Conservation (phyloP, 2,329 filamentous ascomycete genomes). For the Coniochaeta ligniaria region DNA sequence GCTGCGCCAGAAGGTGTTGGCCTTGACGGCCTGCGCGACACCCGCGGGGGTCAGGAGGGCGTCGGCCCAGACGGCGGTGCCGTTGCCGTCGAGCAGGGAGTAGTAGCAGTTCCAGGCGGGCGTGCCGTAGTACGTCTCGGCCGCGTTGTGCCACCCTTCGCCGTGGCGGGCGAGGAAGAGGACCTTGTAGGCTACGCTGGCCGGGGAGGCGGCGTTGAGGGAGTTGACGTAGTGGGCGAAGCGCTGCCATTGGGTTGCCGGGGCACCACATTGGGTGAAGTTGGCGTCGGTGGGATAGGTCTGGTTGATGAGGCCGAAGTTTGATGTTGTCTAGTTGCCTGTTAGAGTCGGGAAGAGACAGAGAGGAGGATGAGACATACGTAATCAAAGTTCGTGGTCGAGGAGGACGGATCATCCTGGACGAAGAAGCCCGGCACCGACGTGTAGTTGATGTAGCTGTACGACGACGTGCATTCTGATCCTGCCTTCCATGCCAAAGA, state of each 20-base stretch:
- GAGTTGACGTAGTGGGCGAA: constrained; percentile 50
- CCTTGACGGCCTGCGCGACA: constrained; percentile 47
- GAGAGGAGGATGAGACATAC: constrained; percentile 29
- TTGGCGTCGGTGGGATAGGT: constrained; percentile 49
- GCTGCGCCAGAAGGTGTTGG: constrained; percentile 51
- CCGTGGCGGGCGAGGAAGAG: constrained; percentile 65
- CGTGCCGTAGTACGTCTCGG: constrained; percentile 60
- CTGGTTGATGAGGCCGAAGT: constrained; percentile 60
- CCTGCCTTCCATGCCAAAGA: background rate
- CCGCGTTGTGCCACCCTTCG: constrained; percentile 57
- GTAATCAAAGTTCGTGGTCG: constrained; percentile 54
- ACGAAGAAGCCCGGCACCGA: constrained; percentile 56
- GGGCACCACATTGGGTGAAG: constrained; percentile 27
- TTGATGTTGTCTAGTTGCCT: constrained; percentile 40
- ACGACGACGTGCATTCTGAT: background rate
- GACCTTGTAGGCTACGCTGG: constrained; percentile 53
- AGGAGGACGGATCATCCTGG: constrained; percentile 52
- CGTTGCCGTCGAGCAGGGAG: constrained; percentile 57
- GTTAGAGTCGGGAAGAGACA: background rate
- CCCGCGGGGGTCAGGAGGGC: constrained; percentile 53
- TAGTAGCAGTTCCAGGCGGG: constrained; percentile 67
- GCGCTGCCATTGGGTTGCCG: constrained; percentile 55
- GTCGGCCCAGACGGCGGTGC: constrained; percentile 55
- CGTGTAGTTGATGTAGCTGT: constrained; percentile 38
- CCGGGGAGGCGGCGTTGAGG: constrained; percentile 40